Base-by-base conservation (phyloP, 2,329 filamentous ascomycete species). In the Grosmannia penicillata region DNA sequence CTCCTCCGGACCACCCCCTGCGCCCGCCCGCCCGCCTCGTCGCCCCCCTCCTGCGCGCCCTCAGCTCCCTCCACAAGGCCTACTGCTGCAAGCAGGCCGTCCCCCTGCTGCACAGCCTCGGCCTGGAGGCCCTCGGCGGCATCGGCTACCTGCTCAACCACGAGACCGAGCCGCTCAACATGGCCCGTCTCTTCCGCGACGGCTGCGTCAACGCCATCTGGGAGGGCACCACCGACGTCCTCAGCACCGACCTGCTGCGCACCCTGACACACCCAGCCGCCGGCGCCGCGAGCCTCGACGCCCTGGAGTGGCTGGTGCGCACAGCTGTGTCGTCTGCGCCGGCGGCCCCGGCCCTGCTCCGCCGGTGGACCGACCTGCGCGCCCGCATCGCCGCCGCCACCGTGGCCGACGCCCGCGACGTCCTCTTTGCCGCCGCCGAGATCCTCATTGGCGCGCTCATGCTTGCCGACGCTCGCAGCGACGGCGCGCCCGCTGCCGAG, bases 191-290 rank as follows among this genome's bases (percentile, higher is more conserved):
- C 1, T 74, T 75, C 48, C 68, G 81, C 8, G 79, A 84, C 47
- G 71, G 67, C 2, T 62, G 58, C 8, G 78, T 82, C 3, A 57
- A 72, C 36, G 66, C 70, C 13, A 82, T 84, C 37, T 68, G 43
- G 61, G 63, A 40, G 72, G 76, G 79, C 1, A 84, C 80, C 0
- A 82, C 78, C 0, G 78, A 82, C 48, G 75, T 85, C 6, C 61
- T 85, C 39, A 72, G 72, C 5, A 62, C 60, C 1, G 68, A 70
- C 43, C 58, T 66, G 14, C 43, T 69, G 13, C 52, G 65, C 17
- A 62, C 64, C 0, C 41, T 72, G 30, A 68, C 67, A 43, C 63
- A 70, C 25, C 53, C 61, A 1, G 53, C 53, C 19, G 51, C 43
- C 1, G 65, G 58, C 4, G 48, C 39, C 10, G 55, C 52, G 9